Conservation (phyloP, 2,329 filamentous ascomycete species). For the Leptosphaerulina australis region DNA sequence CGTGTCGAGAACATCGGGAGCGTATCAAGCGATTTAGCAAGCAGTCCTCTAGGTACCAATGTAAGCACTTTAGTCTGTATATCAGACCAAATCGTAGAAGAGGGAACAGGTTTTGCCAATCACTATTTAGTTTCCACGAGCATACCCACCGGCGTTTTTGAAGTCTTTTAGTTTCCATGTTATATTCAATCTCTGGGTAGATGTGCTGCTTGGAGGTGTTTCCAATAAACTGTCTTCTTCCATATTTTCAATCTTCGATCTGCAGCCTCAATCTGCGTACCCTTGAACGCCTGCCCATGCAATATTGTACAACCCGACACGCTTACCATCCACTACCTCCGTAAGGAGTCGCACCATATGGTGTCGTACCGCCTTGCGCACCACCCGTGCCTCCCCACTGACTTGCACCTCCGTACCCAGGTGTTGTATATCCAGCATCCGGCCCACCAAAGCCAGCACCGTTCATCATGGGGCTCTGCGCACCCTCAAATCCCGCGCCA, state of each 20-base stretch:
- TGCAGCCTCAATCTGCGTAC: background rate
- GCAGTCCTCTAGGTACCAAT: too few relatives aligned
- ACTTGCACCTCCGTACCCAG: conserved; percentile 61
- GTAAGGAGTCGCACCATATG: conserved; percentile 67
- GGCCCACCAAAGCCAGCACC: conserved; percentile 60
- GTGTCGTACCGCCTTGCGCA: conserved; percentile 54
- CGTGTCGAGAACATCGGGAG: conserved; percentile 1
- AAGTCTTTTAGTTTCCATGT: too few relatives aligned
- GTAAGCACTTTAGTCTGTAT: too few relatives aligned
- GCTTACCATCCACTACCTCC: conserved; percentile 46
- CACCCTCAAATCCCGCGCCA: conserved; percentile 64
- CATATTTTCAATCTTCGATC: background rate
- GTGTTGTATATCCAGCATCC: conserved; percentile 70
- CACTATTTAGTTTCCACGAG: too few relatives aligned
- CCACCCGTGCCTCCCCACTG: conserved; percentile 65
- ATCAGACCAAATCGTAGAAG: too few relatives aligned
- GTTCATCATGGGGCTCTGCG: conserved; percentile 66
- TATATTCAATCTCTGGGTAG: background rate
- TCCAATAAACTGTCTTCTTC: background rate
- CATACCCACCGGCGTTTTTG: too few relatives aligned
- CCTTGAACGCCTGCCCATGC: conserved; percentile 38
- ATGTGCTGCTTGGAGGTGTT: background rate
- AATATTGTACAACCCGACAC: conserved; percentile 26
- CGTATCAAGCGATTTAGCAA: background rate
- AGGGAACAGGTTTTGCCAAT: too few relatives aligned